Base-by-base conservation (phyloP, 2,329 filamentous ascomycete species). In the Aspergillus floridensis region DNA sequence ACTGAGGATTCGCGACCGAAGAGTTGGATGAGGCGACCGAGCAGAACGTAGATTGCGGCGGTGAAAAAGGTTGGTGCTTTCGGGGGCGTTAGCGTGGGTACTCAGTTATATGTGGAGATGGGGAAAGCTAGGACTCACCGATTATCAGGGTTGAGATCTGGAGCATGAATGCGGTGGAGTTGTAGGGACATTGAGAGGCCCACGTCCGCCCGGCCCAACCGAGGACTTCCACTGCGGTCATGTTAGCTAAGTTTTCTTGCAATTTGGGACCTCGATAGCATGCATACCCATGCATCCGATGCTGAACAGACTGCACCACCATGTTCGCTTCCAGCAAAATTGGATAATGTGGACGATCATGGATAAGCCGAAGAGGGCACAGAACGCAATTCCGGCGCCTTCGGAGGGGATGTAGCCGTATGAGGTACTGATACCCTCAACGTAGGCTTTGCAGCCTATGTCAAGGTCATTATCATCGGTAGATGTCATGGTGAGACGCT, bases 21-120 rank as follows among this genome's bases (percentile, higher is more conserved):
- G 5, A 71, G 50, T 3, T 65, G 61, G 12, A 52, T 79, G 52
- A 80, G 68, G 14, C 65, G 69, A 21, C 76, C 77, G 5, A 80
- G 70, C 24, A 79, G 65, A 31, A 80, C 70, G 63, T 80, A 81
- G n/a, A 80, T 70, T 1, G 73, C 78, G 0, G 78, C 78, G 3
- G 77, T 77, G 60, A 48, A 55, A 26, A 55, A 55, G 41, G 53
- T 47, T 4, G 53, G 53, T 32, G 53, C 53, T 52, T 21, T 38
- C n/a, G n/a, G 11, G 7, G 11, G 35, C 6, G 31, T 31, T 14
- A 52, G 29, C 11, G n/a, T 38, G n/a, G 19, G 22, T 32, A 16
- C 4, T 12, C 4, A 22, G 2, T 3, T 0, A 8, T n/a, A 1
- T 51, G 16, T n/a, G 16, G 7, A 29, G 0, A 3, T 2, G 0